Percentiles rank a stretch among this genome's conserved stretches.
Evolutionary conservation across 352 stramenopile genomes (phyloP).

Genomic region (Phytophthora pistaciae): DNA sequence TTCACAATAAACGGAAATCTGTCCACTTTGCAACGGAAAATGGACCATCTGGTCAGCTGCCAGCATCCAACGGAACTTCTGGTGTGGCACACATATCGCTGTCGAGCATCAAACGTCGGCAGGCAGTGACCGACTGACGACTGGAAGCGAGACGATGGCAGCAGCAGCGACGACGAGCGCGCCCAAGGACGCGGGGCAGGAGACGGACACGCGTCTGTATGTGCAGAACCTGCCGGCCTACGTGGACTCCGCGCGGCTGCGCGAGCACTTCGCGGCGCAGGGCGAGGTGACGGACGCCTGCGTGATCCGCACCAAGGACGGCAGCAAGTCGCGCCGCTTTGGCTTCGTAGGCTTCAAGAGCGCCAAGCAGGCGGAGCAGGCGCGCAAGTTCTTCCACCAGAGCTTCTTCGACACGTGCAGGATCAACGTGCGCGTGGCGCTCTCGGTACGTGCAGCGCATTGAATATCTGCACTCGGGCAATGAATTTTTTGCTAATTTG

Average conservation of each 20-base stretch:
- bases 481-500: conserved; percentile 10
- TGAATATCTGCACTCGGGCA: not conserved
- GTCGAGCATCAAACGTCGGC: conserved; percentile 10
- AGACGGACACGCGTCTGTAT: conserved; percentile 68
- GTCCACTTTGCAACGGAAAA: conserved; percentile 12
- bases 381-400: conserved; percentile 79
- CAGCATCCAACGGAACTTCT: conserved; percentile 16
- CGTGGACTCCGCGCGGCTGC: conserved; percentile 75
- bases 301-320: conserved; percentile 91
- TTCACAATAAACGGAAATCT: conserved; percentile 3
- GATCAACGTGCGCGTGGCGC: conserved; percentile 86
- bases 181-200: conserved; percentile 14
- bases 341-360: conserved; percentile 89
- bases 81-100: conserved; percentile 7
- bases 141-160: conserved; percentile 42
- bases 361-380: conserved; percentile 60
- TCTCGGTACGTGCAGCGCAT: conserved; percentile 48
- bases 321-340: conserved; percentile 84
- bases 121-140: conserved; percentile 16
- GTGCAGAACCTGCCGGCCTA: conserved; percentile 88
- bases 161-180: conserved; percentile 20
- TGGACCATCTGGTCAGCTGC: conserved; percentile 3
- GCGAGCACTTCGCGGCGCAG: conserved; percentile 78
- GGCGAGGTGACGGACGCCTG: conserved; percentile 91
- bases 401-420: conserved; percentile 93